These are phyloP conservation scores for Melocanna baccifera DNA, from an alignment of 176 grass and related monocot genomes.

Conservation along the genomic window DNA sequence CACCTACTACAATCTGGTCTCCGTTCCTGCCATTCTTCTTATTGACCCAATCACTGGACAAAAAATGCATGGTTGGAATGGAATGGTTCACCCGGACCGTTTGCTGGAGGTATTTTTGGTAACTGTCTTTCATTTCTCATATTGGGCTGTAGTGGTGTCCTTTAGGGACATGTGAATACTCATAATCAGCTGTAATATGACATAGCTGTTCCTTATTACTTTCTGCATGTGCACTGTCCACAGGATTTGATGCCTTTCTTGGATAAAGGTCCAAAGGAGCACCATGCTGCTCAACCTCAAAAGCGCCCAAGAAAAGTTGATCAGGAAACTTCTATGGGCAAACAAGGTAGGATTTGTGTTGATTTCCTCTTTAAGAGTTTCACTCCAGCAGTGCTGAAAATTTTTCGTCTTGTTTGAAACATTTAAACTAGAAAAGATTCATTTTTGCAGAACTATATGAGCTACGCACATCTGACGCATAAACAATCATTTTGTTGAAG, in stretches of 20 bases:
- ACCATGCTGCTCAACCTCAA: constrained; percentile 75
- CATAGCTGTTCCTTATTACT: neutral
- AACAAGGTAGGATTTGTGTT: constrained; percentile 41
- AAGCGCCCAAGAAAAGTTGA: constrained; percentile 87
- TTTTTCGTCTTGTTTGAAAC: neutral
- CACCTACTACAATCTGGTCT: constrained; percentile 83
- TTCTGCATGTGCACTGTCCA: constrained; percentile 12
- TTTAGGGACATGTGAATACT: neutral
- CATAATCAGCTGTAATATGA: neutral
- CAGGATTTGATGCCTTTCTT: constrained; percentile 94
- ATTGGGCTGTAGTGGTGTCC: neutral
- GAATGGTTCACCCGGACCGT: constrained; percentile 89
- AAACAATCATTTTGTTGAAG: neutral
- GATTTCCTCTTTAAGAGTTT: neutral
- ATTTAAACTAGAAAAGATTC: neutral
- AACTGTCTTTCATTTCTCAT: neutral
- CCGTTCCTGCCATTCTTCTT: constrained; percentile 75
- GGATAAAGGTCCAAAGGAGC: constrained; percentile 91
- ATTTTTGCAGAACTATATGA: neutral
- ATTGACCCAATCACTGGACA: constrained; percentile 92
- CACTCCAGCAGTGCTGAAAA: neutral
- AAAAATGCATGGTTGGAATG: constrained; percentile 86
- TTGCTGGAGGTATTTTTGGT: constrained; percentile 71
- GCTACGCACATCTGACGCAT: neutral
- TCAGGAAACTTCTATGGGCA: constrained; percentile 41